Evolutionary conservation across 2,329 filamentous ascomycete genomes (phyloP), one percentile per base, ranked within the genome.

Genomic region (Polytolypa hystricis): DNA sequence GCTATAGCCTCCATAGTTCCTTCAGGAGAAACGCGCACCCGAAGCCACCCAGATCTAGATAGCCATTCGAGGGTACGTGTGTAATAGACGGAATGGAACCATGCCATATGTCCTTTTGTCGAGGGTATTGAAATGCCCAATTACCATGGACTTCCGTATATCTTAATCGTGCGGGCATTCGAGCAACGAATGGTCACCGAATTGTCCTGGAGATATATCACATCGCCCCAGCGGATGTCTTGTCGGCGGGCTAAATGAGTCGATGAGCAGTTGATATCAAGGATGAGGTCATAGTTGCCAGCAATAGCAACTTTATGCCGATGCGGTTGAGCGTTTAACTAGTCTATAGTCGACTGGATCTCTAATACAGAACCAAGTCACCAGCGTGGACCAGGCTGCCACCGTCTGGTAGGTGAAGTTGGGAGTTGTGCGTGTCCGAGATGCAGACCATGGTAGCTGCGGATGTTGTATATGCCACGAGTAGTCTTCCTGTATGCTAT

Each of bases 381-480:
- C 65, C 65, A 0, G 64, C 61, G 39, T 69, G 63, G 33, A 67
- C 53, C 16, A 69, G 54, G 4, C 67, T 43, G 42, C 69, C 63
- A 4, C 58, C 64, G 4, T 42, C 16, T 0, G 62, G 62, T 7
- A 68, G 39, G 1, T 35, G 29, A 3, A 55, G 56, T 3, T 51
- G 50, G n/a, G 41, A 43, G 38, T 58, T 60, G 45, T 66, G 62
- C 8, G 61, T 66, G 42, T 66, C 63, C 2, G 63, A 65, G 20
- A 65, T 48, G 45, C 60, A 65, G 7, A 60, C 56, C 4, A 62
- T n/a, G n/a, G n/a, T n/a, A n/a, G n/a, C n/a, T n/a, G n/a, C n/a
- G n/a, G n/a, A n/a, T n/a, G n/a, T n/a, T n/a, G n/a, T n/a, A n/a
- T n/a, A n/a, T n/a, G n/a, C n/a, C n/a, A n/a, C n/a, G n/a, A n/a